phyloP scores from a whole-genome alignment of 176 grass and related monocot genomes.

The Hyparrhenia diplandra region DNA sequence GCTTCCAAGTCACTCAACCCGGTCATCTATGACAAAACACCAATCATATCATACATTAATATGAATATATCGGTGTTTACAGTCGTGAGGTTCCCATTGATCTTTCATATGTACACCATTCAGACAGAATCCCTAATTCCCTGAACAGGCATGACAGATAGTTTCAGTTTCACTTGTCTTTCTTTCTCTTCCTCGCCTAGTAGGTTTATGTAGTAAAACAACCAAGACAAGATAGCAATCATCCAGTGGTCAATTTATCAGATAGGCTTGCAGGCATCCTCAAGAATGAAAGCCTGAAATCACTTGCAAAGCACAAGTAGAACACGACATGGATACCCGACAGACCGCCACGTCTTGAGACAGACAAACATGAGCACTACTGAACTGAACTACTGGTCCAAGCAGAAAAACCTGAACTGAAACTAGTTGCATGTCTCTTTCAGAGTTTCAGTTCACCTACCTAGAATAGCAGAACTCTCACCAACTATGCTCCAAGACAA shows the following conservation, averaged over 20 bases:
- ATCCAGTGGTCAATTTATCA: too few relatives aligned
- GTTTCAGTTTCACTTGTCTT: neutral
- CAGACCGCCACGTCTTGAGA: neutral
- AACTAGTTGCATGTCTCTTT: constrained; percentile 22
- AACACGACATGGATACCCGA: neutral
- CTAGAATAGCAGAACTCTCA: constrained; percentile 8
- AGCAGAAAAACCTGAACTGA: neutral
- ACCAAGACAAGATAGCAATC: too few relatives aligned
- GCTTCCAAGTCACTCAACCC: neutral
- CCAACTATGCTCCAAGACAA: constrained; percentile 18
- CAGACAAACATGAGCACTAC: constrained; percentile 2
- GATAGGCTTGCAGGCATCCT: too few relatives aligned
- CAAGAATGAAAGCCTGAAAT: constrained; percentile 8
- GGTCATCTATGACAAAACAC: neutral
- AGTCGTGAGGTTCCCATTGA: neutral
- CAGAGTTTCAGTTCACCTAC: constrained; percentile 43
- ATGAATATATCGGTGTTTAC: neutral
- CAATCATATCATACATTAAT: neutral
- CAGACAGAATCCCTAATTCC: neutral
- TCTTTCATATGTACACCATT: neutral
- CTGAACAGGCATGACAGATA: neutral
- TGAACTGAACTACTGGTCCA: neutral
- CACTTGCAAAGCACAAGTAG: neutral
- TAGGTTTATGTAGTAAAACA: neutral
- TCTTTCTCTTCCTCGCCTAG: too few relatives aligned